phyloP scores from a whole-genome alignment of 495 filamentous ascomycete genomes.

The Penicillium riverlandense region DNA sequence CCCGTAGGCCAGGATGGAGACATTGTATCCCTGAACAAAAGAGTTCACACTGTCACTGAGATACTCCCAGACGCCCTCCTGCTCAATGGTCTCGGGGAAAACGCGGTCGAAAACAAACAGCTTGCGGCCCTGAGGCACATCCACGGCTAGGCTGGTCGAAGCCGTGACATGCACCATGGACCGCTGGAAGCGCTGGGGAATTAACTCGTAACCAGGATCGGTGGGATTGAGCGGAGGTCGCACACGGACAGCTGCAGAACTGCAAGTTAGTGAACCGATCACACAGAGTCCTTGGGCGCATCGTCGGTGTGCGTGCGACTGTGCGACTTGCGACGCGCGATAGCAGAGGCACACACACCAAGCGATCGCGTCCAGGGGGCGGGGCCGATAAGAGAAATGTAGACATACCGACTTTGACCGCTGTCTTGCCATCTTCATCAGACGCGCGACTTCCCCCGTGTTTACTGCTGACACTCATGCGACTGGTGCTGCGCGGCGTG shows the following conservation, averaged over 20 bases:
- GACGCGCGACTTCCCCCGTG: slow-evolving; percentile 77
- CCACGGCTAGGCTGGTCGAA: slow-evolving; percentile 76
- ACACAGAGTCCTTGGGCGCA: too few relatives aligned
- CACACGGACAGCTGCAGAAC: slow-evolving; percentile 72
- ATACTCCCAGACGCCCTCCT: slow-evolving; percentile 95
- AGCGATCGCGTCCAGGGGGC: too few relatives aligned
- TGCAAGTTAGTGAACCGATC: too few relatives aligned
- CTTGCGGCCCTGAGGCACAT: slow-evolving; percentile 86
- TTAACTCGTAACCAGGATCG: slow-evolving; percentile 89
- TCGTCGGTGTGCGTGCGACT: too few relatives aligned
- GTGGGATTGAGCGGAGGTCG: slow-evolving; percentile 76
- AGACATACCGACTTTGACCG: slow-evolving; percentile 97
- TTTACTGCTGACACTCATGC: slow-evolving; percentile 81
- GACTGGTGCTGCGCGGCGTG: slow-evolving; percentile 75
- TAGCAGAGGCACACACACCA: too few relatives aligned
- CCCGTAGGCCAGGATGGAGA: slow-evolving; percentile 94
- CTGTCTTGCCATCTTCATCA: slow-evolving; percentile 88
- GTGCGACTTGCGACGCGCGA: too few relatives aligned
- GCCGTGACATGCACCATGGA: slow-evolving; percentile 87
- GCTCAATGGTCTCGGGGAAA: slow-evolving; percentile 74
- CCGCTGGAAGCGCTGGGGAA: slow-evolving; percentile 90
- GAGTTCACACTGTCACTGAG: slow-evolving; percentile 82
- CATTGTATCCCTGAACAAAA: slow-evolving; percentile 97
- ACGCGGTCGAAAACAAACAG: slow-evolving; percentile 95
- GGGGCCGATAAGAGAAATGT: too few relatives aligned